Evolutionary conservation across 2,329 filamentous ascomycete genomes (phyloP), one percentile per base, ranked within the genome.

Genomic region (Aureobasidium musti): DNA sequence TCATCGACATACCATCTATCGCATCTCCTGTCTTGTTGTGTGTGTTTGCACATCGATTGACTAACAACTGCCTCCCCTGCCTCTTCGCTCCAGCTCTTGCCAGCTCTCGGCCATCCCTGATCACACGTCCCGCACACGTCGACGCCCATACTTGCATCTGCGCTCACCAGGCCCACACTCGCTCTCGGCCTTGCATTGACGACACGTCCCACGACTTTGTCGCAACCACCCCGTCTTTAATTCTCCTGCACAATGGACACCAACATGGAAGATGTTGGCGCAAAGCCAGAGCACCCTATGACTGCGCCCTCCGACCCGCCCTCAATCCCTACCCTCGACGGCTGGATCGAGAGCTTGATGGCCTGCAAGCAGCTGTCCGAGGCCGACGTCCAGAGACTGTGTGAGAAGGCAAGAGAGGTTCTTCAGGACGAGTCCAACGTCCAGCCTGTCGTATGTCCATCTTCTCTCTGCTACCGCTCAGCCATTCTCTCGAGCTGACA

Each of bases 331-430:
- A 97, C 92, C 68, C 85, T 99, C 70, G 95, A 99, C 78, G 92
- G 93, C 76, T 99, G 95, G 95, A 98, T 99, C 78, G 94, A 97
- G 85, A 93, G 86, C 82, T 84, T 99, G 81, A 98, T 99, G 94
- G 88, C 82, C 77, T 99, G 95, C 90, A 99, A 99, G 84, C 95
- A 98, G 85, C 85, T 99, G 79, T 88, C 91, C 69, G 95, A 99
- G 83, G 84, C 87, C 71, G 95, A 99, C 78, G 95, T 99, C 70
- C 92, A 96, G 82, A 89, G 94, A 79, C 87, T 99, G 77, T 99
- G 95, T 84, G 95, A 98, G 79, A 96, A 97, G 89, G 93, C 95
- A 77, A 88, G 93, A 80, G 95, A 99, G 82, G 93, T 99, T 69
- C 84, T 99, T 73, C 92, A 97, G 81, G 92, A 97, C 64, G 95